Percentiles rank a stretch among this genome's conserved stretches.
phyloP scores from a whole-genome alignment of 2,329 filamentous ascomycete species.

The Hypoxylon sp. region DNA sequence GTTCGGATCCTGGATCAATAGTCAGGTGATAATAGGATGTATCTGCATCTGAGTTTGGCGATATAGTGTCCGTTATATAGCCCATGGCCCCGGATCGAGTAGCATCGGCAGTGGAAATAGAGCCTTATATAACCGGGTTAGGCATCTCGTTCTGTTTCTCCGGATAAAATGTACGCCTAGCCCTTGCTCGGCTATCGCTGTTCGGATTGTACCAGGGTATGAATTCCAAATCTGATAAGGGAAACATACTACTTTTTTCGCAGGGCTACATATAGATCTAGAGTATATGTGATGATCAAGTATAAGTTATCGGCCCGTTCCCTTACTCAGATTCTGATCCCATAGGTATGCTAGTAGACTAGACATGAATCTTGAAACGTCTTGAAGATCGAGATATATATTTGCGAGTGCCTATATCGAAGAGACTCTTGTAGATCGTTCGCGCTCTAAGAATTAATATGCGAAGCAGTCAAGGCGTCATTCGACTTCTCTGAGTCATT shows the following conservation, averaged over 20 bases:
- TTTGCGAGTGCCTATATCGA: not conserved
- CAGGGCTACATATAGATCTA: not conserved
- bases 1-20: slow-evolving; percentile 9
- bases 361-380: not conserved
- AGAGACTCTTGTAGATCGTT: too few species aligned
- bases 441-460: too few species aligned
- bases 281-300: not conserved
- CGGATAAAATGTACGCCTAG: slow-evolving; percentile 29
- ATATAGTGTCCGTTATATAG: slow-evolving; percentile 19
- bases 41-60: slow-evolving; percentile 19
- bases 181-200: slow-evolving; percentile 11
- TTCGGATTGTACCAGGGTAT: not conserved
- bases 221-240: slow-evolving; percentile 37
- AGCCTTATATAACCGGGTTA: slow-evolving; percentile 26
- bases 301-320: slow-evolving; percentile 13
- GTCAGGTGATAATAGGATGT: slow-evolving; percentile 30
- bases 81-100: slow-evolving; percentile 8
- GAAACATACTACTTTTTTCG: not conserved
- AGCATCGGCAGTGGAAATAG: slow-evolving; percentile 33
- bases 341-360: not conserved
- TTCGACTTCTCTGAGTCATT: too few species aligned
- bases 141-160: slow-evolving; percentile 12
- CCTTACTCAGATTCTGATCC: not conserved
- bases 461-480: too few species aligned
- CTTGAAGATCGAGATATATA: not conserved